These are phyloP conservation scores for Curvularia verruculosa DNA, from an alignment of 2,329 filamentous ascomycete species.

Conservation along the genomic window DNA sequence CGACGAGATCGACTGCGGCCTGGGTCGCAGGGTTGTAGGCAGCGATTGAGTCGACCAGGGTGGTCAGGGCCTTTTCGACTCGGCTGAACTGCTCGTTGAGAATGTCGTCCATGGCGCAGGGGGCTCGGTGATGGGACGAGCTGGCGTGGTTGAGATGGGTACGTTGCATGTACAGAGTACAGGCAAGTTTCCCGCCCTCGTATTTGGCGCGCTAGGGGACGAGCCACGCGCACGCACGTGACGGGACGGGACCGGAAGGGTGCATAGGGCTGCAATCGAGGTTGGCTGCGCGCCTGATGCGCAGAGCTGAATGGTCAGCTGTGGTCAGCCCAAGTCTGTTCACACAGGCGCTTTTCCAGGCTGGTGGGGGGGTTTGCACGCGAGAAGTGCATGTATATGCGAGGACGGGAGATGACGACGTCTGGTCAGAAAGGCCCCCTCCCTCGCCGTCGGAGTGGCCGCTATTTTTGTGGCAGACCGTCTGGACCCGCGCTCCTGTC, in stretches of 20 bases:
- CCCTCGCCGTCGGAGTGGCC: slow-evolving; percentile 10
- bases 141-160: slow-evolving; percentile 5
- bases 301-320: slow-evolving; percentile 31
- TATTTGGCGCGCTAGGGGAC: slow-evolving; percentile 4
- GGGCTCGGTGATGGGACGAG: neutral
- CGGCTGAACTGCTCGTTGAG: slow-evolving; percentile 54
- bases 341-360: slow-evolving; percentile 9
- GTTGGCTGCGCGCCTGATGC: slow-evolving; percentile 31
- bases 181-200: neutral
- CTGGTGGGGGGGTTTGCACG: neutral
- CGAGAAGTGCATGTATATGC: slow-evolving; percentile 4
- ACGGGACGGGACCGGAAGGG: slow-evolving; percentile 5
- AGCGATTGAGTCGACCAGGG: slow-evolving; percentile 77
- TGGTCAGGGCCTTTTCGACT: slow-evolving; percentile 61
- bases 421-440: slow-evolving; percentile 9
- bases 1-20: slow-evolving; percentile 71
- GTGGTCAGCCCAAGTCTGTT: slow-evolving; percentile 15
- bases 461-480: slow-evolving; percentile 9
- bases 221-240: slow-evolving; percentile 17
- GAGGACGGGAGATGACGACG: slow-evolving; percentile 16
- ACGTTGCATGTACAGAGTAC: neutral
- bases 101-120: slow-evolving; percentile 49
- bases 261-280: slow-evolving; percentile 18
- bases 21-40: slow-evolving; percentile 78
- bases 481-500: slow-evolving; percentile 11